Percentiles rank a stretch among this genome's conserved stretches.
phyloP scores from a whole-genome alignment of 768 basidiomycete genomes.

The Lanmaoa rubissima region DNA sequence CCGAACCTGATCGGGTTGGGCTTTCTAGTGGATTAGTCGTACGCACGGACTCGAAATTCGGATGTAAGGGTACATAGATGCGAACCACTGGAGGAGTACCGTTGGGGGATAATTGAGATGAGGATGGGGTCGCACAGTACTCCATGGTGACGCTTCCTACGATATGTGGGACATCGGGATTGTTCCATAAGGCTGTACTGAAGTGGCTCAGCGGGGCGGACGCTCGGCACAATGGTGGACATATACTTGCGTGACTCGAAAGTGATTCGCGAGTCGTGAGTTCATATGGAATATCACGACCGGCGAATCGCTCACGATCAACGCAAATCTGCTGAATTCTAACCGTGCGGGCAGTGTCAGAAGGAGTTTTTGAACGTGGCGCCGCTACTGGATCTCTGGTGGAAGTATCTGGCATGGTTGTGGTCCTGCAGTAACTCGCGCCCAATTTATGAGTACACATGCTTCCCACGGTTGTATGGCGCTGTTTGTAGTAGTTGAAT shows the following conservation, averaged over 20 bases:
- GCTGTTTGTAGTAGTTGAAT: background rate
- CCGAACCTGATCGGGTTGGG: constrained; percentile 55
- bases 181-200: background rate
- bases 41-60: constrained; percentile 13
- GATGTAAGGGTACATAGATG: background rate
- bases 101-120: no score
- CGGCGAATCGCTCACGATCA: background rate
- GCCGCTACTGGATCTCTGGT: no score
- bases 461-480: background rate
- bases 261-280: background rate
- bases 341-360: background rate
- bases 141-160: no score
- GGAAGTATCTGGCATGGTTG: no score
- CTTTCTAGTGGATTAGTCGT: constrained; percentile 68
- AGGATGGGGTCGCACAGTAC: no score
- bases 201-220: background rate
- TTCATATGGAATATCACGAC: background rate
- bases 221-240: no score
- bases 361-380: no score
- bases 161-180: no score
- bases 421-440: no score
- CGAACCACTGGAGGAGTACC: no score
- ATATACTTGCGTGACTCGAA: background rate
- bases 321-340: background rate
- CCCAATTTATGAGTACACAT: no score